These are phyloP conservation scores for Candida silvatica DNA, from an alignment of 805 yeast genomes.

Conservation along the genomic window DNA sequence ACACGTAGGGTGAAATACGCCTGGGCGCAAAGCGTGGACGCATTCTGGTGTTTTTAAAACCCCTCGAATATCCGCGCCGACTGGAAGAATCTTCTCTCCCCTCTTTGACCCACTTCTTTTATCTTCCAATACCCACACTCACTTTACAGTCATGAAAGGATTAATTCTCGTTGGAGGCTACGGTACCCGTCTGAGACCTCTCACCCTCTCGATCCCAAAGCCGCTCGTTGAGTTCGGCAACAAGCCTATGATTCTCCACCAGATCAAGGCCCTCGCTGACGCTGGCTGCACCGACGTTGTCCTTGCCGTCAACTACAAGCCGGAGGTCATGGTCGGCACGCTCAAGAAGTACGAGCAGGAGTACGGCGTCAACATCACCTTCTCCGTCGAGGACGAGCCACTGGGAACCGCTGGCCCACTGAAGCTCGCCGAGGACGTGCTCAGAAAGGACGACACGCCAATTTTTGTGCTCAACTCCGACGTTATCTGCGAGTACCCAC, in stretches of 20 bases:
- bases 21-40: too few species aligned
- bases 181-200: slow-evolving; percentile 99
- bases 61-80: too few species aligned
- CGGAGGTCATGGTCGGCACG: slow-evolving; percentile 97
- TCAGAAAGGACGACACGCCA: slow-evolving; percentile 92
- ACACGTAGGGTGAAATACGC: too few species aligned
- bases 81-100: background rate
- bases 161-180: slow-evolving; percentile 98
- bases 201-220: slow-evolving; percentile 90
- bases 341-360: slow-evolving; percentile 89
- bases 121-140: slow-evolving; percentile 5
- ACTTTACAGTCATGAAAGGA: slow-evolving; percentile 64
- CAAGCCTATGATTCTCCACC: slow-evolving; percentile 98
- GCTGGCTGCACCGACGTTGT: slow-evolving; percentile 99
- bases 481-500: slow-evolving; percentile 98
- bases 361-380: slow-evolving; percentile 91
- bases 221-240: slow-evolving; percentile 97
- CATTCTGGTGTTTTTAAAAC: too few species aligned
- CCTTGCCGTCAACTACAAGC: slow-evolving; percentile 97
- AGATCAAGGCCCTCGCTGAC: slow-evolving; percentile 93
- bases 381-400: slow-evolving; percentile 98
- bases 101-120: too few species aligned
- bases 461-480: slow-evolving; percentile 97
- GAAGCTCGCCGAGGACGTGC: slow-evolving; percentile 89
- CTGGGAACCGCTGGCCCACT: slow-evolving; percentile 99